Evolutionary conservation across 441 rosid genomes (phyloP).

Genomic region (Codiaeum variegatum): DNA sequence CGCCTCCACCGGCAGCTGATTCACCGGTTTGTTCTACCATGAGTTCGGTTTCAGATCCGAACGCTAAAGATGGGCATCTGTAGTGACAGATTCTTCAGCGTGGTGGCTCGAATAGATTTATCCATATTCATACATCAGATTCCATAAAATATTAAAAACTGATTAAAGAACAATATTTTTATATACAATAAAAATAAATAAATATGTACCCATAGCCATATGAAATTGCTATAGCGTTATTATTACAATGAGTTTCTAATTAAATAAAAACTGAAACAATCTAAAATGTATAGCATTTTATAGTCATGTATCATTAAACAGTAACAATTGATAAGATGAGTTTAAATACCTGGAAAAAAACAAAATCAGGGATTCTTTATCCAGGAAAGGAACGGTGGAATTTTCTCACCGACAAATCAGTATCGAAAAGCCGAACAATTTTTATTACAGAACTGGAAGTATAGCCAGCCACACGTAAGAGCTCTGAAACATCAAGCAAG

Average conservation of each 20-base stretch:
- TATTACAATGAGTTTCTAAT: background rate
- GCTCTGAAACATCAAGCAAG: background rate
- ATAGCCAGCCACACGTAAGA: background rate
- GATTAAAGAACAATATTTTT: background rate
- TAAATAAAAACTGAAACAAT: background rate
- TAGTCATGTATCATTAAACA: background rate
- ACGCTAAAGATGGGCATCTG: conserved; percentile 16
- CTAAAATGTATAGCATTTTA: background rate
- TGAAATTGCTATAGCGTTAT: background rate
- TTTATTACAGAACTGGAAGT: background rate
- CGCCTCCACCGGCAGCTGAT: conserved; percentile 32
- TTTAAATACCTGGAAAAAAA: conserved; percentile 5
- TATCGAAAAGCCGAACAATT: background rate
- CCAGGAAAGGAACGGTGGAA: background rate
- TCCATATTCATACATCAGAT: conserved; percentile 16
- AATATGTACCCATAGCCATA: background rate
- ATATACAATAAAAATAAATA: background rate
- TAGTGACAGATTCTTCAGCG: conserved; percentile 9
- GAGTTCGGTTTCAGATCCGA: conserved; percentile 35
- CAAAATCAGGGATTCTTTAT: background rate
- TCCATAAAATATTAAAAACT: background rate
- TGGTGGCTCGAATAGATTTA: conserved; percentile 15
- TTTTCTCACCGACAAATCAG: conserved; percentile 32
- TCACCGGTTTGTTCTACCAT: conserved; percentile 56
- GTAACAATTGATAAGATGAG: background rate